A percentile compares a stretch with the other conserved stretches of the same genome.
phyloP scores from a whole-genome alignment of 2,329 filamentous ascomycete species.

The Cytospora piceae region DNA sequence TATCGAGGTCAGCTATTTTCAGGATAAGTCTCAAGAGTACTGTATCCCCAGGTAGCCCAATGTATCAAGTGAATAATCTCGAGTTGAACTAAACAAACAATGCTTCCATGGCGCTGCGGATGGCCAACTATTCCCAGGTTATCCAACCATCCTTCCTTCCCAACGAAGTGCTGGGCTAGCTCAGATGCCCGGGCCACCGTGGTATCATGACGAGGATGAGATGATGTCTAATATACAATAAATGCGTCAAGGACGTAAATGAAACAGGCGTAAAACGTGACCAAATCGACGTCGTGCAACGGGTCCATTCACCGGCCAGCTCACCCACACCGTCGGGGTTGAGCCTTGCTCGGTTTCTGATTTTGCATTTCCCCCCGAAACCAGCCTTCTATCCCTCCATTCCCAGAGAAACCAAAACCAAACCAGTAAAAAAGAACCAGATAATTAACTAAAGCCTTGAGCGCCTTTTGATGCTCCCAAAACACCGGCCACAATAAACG shows the following conservation, averaged over 20 bases:
- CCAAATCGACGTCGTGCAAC: conserved; percentile 12
- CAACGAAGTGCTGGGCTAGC: conserved; percentile 17
- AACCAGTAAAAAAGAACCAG: conserved; percentile 4
- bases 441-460: conserved; percentile 24
- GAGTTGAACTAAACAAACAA: not conserved
- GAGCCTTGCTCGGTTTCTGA: conserved; percentile 1
- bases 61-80: too few species aligned
- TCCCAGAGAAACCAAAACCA: not conserved
- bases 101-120: conserved; percentile 11
- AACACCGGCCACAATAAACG: conserved; percentile 15
- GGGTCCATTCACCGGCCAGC: not conserved
- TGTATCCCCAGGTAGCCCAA: too few species aligned
- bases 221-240: conserved; percentile 26
- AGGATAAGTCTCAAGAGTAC: not conserved
- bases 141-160: conserved; percentile 18
- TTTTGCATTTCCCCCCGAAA: conserved; percentile 11
- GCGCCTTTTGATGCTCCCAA: conserved; percentile 19
- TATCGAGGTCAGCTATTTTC: not conserved
- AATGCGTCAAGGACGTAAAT: conserved; percentile 14
- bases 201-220: conserved; percentile 22
- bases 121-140: conserved; percentile 9
- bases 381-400: conserved; percentile 11
- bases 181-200: conserved; percentile 20
- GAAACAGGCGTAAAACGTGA: conserved; percentile 17
- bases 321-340: not conserved